phyloP scores from a whole-genome alignment of 441 rosid genomes.

The Capsella rubella region DNA sequence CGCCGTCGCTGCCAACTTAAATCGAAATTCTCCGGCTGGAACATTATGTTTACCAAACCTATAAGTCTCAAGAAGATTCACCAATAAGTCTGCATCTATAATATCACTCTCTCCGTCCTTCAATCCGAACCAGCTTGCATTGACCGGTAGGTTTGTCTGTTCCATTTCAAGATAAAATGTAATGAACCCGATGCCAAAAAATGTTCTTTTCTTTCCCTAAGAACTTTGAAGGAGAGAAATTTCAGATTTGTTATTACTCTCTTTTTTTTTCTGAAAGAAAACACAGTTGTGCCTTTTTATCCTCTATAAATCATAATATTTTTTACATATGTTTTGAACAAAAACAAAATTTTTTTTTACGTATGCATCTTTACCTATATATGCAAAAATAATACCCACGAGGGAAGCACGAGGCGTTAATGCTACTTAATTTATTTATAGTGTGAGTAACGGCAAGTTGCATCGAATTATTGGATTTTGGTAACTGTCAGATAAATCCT shows the following conservation, averaged over 20 bases:
- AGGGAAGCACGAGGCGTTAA: constrained; percentile 43
- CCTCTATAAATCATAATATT: neutral
- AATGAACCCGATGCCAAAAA: neutral
- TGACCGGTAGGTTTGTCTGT: constrained; percentile 14
- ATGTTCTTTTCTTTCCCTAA: neutral
- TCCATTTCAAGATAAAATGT: constrained; percentile 17
- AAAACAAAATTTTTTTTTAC: too few species aligned
- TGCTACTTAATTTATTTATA: too few species aligned
- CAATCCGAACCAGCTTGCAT: constrained; percentile 13
- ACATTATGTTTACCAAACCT: constrained; percentile 36
- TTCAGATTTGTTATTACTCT: constrained; percentile 27
- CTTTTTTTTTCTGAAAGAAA: neutral
- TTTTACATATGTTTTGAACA: too few species aligned
- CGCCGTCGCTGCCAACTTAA: neutral
- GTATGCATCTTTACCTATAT: neutral
- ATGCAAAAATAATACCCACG: constrained; percentile 38
- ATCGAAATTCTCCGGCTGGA: constrained; percentile 1
- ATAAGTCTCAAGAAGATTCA: constrained; percentile 38
- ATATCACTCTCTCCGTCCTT: constrained; percentile 14
- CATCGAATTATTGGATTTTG: too few species aligned
- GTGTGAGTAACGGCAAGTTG: too few species aligned
- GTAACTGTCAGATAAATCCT: too few species aligned
- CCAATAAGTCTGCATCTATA: constrained; percentile 41
- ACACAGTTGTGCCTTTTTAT: constrained; percentile 3
- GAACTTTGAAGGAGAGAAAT: neutral